Evolutionary conservation across 352 stramenopile genomes (phyloP), one percentile per base, ranked within the genome.

Genomic region (Phytophthora tubulina): DNA sequence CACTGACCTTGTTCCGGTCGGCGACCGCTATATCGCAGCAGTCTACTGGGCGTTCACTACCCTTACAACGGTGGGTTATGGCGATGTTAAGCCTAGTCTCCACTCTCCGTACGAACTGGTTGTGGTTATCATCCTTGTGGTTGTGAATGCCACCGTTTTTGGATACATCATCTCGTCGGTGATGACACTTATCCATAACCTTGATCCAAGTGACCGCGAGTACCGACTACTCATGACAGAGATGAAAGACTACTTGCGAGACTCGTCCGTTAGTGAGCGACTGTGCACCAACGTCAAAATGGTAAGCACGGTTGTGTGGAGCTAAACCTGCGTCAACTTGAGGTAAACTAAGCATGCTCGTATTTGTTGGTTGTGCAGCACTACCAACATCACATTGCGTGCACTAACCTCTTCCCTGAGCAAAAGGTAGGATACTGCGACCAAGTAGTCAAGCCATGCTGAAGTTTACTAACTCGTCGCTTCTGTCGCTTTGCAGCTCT

Each of bases 1-100:
- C 52, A 74, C 84, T 3, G 49, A 74, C 2, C 70, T 73, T 8
- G 70, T 94, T 15, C 53, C 71, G 7, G 41, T 86, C 0, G 36
- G 36, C 0, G 84, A 95, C 45, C 88, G 84, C 4, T 98, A 98
- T 70, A 67, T 98, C 0, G 78, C 76, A 7, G 75, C 90, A 0
- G 71, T 96, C 35, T 98, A 98, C 67, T 98, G 91, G 91, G 91
- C 89, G 10, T 96, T 97, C 51, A 97, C 91, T 6, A 96, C 92
- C 5, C 90, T 98, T 59, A 97, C 92, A 49, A 97, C 92, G 2
- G 91, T 98, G 15, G 92, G 92, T 2, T 98, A 95, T 49, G 87
- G 89, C 2, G 87, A 96, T 66, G 80, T 95, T 7, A 84, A 82
- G 14, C 89, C 89, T 10, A 92, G 79, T 50, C 48, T 92, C 38